phyloP scores from a whole-genome alignment of 1,139 yeast genomes.

The Trichomonascaceae sp. region DNA sequence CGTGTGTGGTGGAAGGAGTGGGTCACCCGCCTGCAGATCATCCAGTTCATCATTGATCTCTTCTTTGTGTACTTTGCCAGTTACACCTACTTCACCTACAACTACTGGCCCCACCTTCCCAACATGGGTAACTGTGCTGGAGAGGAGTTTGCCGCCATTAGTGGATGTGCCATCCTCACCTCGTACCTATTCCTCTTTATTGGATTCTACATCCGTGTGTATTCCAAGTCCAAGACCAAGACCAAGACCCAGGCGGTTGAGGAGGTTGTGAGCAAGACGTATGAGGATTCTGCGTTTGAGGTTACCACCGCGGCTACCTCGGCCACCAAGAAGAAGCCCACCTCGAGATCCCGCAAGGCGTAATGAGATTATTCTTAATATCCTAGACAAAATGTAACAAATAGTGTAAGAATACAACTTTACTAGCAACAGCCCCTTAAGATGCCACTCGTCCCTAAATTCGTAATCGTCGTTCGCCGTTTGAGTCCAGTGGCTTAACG shows the following conservation, averaged over 20 bases:
- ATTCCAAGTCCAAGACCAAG: conserved; percentile 23
- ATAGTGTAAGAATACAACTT: too few relatives aligned
- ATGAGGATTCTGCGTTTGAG: background rate
- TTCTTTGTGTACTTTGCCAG: conserved; percentile 87
- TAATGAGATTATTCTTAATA: too few relatives aligned
- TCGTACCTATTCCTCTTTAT: conserved; percentile 84
- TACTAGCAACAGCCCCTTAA: too few relatives aligned
- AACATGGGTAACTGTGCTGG: conserved; percentile 85
- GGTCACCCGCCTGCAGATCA: conserved; percentile 94
- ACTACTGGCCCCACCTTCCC: conserved; percentile 45
- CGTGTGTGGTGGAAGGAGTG: conserved; percentile 99
- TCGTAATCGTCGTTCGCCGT: too few relatives aligned
- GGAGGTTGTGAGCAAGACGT: conserved; percentile 3
- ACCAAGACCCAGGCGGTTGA: conserved; percentile 14
- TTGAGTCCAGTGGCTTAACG: too few relatives aligned
- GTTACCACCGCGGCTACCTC: background rate
- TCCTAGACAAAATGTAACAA: too few relatives aligned
- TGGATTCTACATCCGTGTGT: conserved; percentile 82
- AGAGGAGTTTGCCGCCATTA: conserved; percentile 80
- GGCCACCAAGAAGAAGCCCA: conserved; percentile 5
- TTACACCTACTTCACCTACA: conserved; percentile 36
- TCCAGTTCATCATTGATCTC: conserved; percentile 84
- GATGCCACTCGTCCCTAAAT: too few relatives aligned
- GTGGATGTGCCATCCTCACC: conserved; percentile 80
- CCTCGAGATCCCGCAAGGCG: conserved; percentile 8